Conservation (phyloP, 2,329 filamentous ascomycete species). For the Microdochium trichocladiopsis region DNA sequence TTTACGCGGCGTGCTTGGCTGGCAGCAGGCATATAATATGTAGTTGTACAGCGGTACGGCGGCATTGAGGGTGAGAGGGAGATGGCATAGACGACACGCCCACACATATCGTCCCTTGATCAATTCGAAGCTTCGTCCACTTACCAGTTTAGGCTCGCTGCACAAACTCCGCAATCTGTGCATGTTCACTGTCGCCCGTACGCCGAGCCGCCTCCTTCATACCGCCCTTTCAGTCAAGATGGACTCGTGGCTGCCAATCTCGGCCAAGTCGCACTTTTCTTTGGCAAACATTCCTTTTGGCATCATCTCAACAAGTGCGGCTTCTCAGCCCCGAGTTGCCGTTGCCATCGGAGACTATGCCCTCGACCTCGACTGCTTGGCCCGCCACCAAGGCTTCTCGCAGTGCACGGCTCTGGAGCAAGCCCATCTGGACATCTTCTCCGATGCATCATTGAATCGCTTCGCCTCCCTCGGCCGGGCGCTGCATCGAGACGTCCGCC, state of each 20-base stretch:
- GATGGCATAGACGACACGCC: no score
- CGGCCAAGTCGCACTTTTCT: constrained; percentile 25
- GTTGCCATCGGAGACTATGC: constrained; percentile 37
- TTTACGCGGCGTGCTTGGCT: no score
- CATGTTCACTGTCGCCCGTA: no score
- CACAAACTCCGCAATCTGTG: no score
- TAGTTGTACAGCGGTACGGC: no score
- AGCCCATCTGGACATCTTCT: constrained; percentile 6
- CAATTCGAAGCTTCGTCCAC: no score
- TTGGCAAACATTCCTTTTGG: constrained; percentile 37
- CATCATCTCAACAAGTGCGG: constrained; percentile 23
- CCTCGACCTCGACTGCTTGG: constrained; percentile 35
- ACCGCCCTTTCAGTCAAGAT: not conserved
- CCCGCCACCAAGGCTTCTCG: constrained; percentile 9
- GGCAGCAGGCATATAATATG: no score
- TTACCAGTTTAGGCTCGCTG: no score
- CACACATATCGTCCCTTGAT: no score
- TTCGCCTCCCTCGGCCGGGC: constrained; percentile 66
- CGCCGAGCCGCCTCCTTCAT: not conserved
- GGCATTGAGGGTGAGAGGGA: no score
- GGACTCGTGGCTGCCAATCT: not conserved
- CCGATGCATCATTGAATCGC: constrained; percentile 55
- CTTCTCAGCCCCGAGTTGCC: constrained; percentile 27
- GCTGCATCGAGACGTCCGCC: constrained; percentile 62
- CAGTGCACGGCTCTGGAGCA: not conserved